Evolutionary conservation across 2,329 filamentous ascomycete species (phyloP), one percentile per base, ranked within the genome.

Genomic region (Domatiomyces globalis): DNA sequence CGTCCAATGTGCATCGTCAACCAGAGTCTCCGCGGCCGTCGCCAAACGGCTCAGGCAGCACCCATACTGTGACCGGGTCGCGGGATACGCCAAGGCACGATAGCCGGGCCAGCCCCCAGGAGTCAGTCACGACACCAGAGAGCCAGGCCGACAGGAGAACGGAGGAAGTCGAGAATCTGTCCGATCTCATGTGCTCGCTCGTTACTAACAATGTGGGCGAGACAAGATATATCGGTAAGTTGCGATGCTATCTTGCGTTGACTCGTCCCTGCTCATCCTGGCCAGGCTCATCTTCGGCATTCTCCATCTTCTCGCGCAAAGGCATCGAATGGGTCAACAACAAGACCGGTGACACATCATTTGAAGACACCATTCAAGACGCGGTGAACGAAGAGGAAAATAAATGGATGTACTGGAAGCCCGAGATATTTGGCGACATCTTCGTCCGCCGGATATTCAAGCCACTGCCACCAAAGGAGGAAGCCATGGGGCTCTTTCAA

Each of bases 281-380:
- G 51, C 44, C 54, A 92, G 87, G 90, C 22, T 95, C 89, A 0
- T 96, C 90, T 0, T 98, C 92, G 2, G 92, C 92, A 2, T 96
- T 96, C 68, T 96, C 90, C 50, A 98, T 98, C 61, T 96, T 98
- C 71, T 96, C 90, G 0, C 92, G 90, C 12, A 95, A 95, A 66
- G 92, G 92, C 45, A 94, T 98, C 50, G 85, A 95, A 66, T 98
- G 92, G 92, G 90, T 98, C 49, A 96, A 95, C 62, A 83, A 92
- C 60, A 95, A 94, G 72, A 96, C 89, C 1, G 92, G 92, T n/a
- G 92, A 98, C 64, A 81, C 77, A 19, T 94, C 88, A 0, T 98
- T 98, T 68, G 86, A 94, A 65, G 79, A 86, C 51, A 96, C 95
- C 85, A 95, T 98, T 51, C 84, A 84, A 1, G 83, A 87, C 49